These are phyloP conservation scores for Lactifluus pinguis DNA, from an alignment of 768 basidiomycete genomes.

Conservation along the genomic window DNA sequence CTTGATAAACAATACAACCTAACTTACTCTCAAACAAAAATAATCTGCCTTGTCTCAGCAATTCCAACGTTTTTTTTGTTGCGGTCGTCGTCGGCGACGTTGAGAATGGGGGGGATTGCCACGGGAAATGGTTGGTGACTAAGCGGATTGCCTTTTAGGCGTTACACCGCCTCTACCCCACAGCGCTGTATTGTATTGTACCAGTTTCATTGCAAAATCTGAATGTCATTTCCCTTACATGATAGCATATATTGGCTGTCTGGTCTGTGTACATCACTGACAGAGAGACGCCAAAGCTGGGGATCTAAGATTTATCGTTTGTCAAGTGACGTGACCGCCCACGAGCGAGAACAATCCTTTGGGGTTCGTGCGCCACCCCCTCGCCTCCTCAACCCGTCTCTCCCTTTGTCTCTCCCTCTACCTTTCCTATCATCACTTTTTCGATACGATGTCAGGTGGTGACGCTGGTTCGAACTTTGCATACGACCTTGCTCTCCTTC, in stretches of 20 bases:
- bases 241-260: too few relatives aligned
- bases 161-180: too few relatives aligned
- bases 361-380: not conserved
- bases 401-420: not conserved
- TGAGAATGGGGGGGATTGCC: not conserved
- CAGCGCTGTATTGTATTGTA: too few relatives aligned
- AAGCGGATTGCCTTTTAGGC: not conserved
- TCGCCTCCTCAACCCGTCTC: not conserved
- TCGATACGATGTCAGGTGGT: slow-evolving; percentile 18
- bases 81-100: slow-evolving; percentile 12
- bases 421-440: slow-evolving; percentile 12
- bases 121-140: not conserved
- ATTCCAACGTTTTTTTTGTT: not conserved
- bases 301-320: too few relatives aligned
- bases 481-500: slow-evolving; percentile 71
- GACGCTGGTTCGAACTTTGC: slow-evolving; percentile 19
- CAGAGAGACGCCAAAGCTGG: too few relatives aligned
- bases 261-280: too few relatives aligned
- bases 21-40: not conserved
- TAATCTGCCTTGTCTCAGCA: not conserved
- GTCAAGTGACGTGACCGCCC: too few relatives aligned
- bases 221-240: too few relatives aligned
- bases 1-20: slow-evolving; percentile 1
- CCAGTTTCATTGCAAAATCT: too few relatives aligned
- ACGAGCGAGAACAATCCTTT: not conserved